Evolutionary conservation across 805 yeast genomes (phyloP).

Genomic region (Millerago galiae): DNA sequence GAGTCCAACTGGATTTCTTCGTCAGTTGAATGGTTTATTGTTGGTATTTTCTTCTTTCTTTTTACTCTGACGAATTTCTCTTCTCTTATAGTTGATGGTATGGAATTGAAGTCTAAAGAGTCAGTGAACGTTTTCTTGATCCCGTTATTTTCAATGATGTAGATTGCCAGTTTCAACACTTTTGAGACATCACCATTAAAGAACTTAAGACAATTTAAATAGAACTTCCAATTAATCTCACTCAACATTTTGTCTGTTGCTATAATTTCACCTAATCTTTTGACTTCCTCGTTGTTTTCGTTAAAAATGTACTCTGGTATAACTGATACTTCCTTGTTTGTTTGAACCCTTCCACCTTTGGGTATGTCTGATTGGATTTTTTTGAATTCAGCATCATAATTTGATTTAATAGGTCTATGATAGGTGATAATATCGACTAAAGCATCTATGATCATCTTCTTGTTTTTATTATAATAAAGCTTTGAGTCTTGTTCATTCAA

Average conservation of each 20-base stretch:
- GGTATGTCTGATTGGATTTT: neutral
- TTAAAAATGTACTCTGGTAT: neutral
- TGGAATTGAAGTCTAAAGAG: neutral
- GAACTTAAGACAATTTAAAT: constrained; percentile 32
- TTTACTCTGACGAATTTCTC: neutral
- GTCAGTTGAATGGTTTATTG: neutral
- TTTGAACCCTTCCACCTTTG: constrained; percentile 5
- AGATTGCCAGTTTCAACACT: constrained; percentile 31
- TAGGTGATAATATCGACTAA: constrained; percentile 2
- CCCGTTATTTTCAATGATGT: constrained; percentile 28
- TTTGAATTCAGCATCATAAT: neutral
- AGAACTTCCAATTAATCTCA: constrained; percentile 33
- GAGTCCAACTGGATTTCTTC: constrained; percentile 1
- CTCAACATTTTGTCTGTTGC: constrained; percentile 29
- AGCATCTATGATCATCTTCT: too few relatives aligned
- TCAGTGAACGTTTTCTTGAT: constrained; percentile 1
- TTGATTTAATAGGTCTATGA: neutral
- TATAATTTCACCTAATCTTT: constrained; percentile 29
- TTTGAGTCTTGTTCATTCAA: too few relatives aligned
- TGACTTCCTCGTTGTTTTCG: constrained; percentile 23
- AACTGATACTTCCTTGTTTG: neutral
- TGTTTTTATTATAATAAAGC: too few relatives aligned
- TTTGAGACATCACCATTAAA: constrained; percentile 38
- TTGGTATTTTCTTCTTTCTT: constrained; percentile 1
- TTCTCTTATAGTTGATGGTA: neutral